Percentiles rank a stretch among this genome's conserved stretches.
These are phyloP conservation scores for Lentinus brumalis DNA, from an alignment of 768 basidiomycete species.

Conservation along the genomic window DNA sequence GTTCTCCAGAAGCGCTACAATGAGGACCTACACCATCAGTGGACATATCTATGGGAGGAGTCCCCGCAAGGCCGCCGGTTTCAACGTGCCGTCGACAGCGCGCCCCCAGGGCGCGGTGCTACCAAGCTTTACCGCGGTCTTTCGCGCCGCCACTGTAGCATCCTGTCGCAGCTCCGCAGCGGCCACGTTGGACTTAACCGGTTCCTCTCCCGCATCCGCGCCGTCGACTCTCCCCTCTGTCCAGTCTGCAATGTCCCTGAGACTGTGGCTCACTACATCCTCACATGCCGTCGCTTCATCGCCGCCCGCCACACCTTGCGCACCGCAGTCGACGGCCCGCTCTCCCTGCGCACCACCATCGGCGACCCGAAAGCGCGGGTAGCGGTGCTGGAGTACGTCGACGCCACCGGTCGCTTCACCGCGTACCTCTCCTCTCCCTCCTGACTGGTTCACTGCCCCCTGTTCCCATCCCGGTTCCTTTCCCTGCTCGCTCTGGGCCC, in stretches of 20 bases:
- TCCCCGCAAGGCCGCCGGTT: too few species aligned
- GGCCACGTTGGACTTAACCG: neutral
- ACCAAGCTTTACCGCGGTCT: neutral
- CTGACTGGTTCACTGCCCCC: neutral
- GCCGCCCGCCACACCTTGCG: neutral
- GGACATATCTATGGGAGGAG: too few species aligned
- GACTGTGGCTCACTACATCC: neutral
- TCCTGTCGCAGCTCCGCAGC: neutral
- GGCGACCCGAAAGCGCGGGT: neutral
- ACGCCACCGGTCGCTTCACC: neutral
- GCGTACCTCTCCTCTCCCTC: neutral
- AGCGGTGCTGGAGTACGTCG: neutral
- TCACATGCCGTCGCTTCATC: neutral
- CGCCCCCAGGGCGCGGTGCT: too few species aligned
- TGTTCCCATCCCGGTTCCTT: too few species aligned
- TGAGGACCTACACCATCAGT: too few species aligned
- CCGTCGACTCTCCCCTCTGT: neutral
- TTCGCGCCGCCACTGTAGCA: neutral
- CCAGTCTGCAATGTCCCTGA: neutral
- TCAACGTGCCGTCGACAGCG: too few species aligned
- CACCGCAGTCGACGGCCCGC: neutral
- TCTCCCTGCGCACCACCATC: neutral
- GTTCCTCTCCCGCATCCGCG: conserved; percentile 1
- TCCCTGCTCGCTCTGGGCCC: neutral
- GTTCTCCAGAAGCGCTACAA: too few species aligned